These are phyloP conservation scores for Xylaria sp. DNA, from an alignment of 2,329 filamentous ascomycete species.

Conservation along the genomic window DNA sequence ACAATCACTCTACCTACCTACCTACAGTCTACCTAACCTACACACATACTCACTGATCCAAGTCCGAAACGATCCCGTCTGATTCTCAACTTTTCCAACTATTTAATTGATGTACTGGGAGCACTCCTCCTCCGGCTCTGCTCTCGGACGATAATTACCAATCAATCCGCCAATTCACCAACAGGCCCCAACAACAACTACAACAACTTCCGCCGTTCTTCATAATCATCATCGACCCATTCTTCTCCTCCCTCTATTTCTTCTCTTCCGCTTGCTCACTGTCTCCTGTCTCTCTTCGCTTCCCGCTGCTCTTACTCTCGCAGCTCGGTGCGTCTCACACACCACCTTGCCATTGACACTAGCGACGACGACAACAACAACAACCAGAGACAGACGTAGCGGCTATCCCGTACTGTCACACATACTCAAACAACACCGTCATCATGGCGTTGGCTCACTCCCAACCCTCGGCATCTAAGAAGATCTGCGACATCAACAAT, in stretches of 20 bases:
- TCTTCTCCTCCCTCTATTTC: background rate
- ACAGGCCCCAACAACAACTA: background rate
- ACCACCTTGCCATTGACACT: background rate
- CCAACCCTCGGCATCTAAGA: constrained; percentile 32
- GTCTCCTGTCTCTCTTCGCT: background rate
- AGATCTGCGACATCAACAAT: constrained; percentile 45
- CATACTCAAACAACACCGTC: constrained; percentile 2
- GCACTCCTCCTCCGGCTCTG: background rate
- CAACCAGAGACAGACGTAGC: background rate
- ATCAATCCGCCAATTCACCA: background rate
- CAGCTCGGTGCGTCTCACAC: too few relatives aligned
- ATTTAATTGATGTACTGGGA: background rate
- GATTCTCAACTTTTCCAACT: background rate
- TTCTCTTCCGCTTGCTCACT: too few relatives aligned
- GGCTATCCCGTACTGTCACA: constrained; percentile 8
- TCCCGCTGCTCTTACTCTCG: background rate
- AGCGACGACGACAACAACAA: background rate
- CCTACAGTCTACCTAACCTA: too few relatives aligned
- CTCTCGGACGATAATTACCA: background rate
- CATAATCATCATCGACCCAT: background rate
- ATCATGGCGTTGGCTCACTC: constrained; percentile 20
- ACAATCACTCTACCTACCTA: too few relatives aligned
- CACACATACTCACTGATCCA: background rate
- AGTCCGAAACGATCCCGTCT: background rate
- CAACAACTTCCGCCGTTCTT: background rate